Base-by-base conservation (phyloP, 2,329 filamentous ascomycete species). In the Pseudogymnoascus sp. region DNA sequence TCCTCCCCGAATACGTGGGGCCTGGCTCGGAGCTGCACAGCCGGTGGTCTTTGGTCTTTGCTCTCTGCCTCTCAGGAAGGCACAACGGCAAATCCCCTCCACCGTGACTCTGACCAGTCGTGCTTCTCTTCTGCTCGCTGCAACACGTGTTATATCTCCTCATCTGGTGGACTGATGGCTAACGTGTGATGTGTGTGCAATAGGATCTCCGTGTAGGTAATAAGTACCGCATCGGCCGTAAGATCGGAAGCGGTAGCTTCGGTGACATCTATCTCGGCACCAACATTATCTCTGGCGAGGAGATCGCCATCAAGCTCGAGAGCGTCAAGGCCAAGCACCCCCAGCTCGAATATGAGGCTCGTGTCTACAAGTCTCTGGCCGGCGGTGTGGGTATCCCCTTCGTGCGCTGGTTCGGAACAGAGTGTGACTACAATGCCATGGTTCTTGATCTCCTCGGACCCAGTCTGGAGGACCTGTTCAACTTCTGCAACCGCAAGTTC, bases 391-490 rank as follows among this genome's bases (percentile, higher is more conserved):
- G 95, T 66, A 99, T 99, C 70, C 95, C 95, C 60, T 98, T 98
- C 75, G 95, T 99, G 75, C 92, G 93, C 79, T 99, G 95, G 95
- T 99, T 98, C 79, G 95, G 95, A 71, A 98, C 93, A 66, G 95
- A 99, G 80, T 98, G 93, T 79, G 95, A 98, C 81, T 98, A 99
- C 87, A 98, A 99, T 80, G 95, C 95, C 77, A 98, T 99, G 95
- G 95, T 99, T 62, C 87, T 98, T 69, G 95, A 99, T 75, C 88
- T 99, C 25, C 90, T 99, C 65, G 95, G 95, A 41, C 95, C 95
- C 70, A 95, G 90, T 74, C 81, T 99, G 78, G 95, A 99, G 80
- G 95, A 99, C 76, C 85, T 99, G 36, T 99, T 99, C 90, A 98
- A 99, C 86, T 98, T 98, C 79, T 99, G 95, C 87, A 98, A 98